A percentile compares a stretch with the other conserved stretches of the same genome.
Evolutionary conservation across 495 filamentous ascomycete genomes (phyloP).

Genomic region (Cairneyella variabilis): DNA sequence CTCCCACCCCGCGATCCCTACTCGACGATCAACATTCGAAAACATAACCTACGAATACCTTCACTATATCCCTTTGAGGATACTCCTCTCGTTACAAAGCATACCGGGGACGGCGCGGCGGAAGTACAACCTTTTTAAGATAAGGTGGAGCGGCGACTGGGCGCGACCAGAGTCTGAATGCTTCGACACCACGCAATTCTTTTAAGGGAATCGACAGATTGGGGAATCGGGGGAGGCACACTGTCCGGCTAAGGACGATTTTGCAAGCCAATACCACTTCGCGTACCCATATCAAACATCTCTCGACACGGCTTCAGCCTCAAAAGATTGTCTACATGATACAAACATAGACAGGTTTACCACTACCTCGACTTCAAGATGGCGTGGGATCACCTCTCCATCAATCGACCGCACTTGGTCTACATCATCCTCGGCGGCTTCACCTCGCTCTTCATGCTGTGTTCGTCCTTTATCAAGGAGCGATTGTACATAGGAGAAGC

Average conservation of each 20-base stretch:
- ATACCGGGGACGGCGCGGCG: neutral
- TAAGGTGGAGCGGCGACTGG: conserved; percentile 47
- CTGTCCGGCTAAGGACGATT: conserved; percentile 17
- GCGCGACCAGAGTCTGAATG: conserved; percentile 45
- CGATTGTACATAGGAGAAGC: conserved; percentile 98
- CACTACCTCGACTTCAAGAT: conserved; percentile 44
- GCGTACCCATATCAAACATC: too few relatives aligned
- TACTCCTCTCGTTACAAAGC: neutral
- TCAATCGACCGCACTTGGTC: conserved; percentile 95
- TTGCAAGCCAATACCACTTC: neutral
- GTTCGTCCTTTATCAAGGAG: conserved; percentile 97
- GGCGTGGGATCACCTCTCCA: conserved; percentile 88
- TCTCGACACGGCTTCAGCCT: neutral
- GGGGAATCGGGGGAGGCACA: conserved; percentile 18
- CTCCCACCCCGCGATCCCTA: neutral
- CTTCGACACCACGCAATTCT: conserved; percentile 30
- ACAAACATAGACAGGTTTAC: neutral
- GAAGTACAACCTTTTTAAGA: conserved; percentile 3
- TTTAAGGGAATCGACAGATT: conserved; percentile 26
- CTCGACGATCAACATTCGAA: neutral
- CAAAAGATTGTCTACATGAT: neutral
- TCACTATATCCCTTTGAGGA: neutral
- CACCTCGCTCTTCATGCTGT: conserved; percentile 97
- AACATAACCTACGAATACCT: neutral
- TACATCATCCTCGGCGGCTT: conserved; percentile 99